A percentile compares a stretch with the other conserved stretches of the same genome.
These are phyloP conservation scores for Leishmania aethiopica DNA, from an alignment of 208 protist species.

Conservation along the genomic window DNA sequence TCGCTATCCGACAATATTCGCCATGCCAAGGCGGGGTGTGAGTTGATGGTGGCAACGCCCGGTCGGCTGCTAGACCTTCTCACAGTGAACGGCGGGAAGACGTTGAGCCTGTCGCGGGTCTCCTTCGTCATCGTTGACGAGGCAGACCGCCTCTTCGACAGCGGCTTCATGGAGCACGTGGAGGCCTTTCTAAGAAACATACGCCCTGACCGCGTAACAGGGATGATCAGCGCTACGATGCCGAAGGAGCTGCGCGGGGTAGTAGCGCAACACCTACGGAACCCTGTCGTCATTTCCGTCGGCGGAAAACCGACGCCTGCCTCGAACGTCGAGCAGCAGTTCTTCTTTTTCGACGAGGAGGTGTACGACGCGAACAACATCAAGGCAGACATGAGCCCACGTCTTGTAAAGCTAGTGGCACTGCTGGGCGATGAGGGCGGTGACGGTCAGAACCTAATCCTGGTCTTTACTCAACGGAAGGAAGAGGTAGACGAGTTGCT, in stretches of 20 bases:
- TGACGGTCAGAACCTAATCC: conserved; percentile 69
- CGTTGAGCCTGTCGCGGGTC: conserved; percentile 59
- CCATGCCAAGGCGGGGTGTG: conserved; percentile 60
- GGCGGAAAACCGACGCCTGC: conserved; percentile 83
- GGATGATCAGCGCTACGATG: conserved; percentile 94
- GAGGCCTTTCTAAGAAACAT: conserved; percentile 90
- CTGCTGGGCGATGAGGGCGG: conserved; percentile 84
- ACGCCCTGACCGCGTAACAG: conserved; percentile 85
- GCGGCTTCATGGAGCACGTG: conserved; percentile 94
- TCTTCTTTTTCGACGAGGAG: conserved; percentile 91
- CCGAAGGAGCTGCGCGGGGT: conserved; percentile 83
- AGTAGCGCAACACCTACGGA: conserved; percentile 65
- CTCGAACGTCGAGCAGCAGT: conserved; percentile 91
- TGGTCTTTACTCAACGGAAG: conserved; percentile 94
- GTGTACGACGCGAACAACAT: conserved; percentile 69
- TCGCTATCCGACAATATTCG: conserved; percentile 81
- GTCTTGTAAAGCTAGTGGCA: conserved; percentile 86
- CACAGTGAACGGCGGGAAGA: conserved; percentile 76
- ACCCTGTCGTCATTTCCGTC: conserved; percentile 90
- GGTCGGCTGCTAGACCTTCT: conserved; percentile 90
- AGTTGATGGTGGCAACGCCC: conserved; percentile 86
- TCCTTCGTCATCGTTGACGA: conserved; percentile 95
- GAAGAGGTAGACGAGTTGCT: conserved; percentile 91
- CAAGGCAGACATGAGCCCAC: conserved; percentile 54
- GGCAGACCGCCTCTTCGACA: conserved; percentile 95